phyloP scores from a whole-genome alignment of 2,329 filamentous ascomycete genomes.

The Mariannaea sp. region DNA sequence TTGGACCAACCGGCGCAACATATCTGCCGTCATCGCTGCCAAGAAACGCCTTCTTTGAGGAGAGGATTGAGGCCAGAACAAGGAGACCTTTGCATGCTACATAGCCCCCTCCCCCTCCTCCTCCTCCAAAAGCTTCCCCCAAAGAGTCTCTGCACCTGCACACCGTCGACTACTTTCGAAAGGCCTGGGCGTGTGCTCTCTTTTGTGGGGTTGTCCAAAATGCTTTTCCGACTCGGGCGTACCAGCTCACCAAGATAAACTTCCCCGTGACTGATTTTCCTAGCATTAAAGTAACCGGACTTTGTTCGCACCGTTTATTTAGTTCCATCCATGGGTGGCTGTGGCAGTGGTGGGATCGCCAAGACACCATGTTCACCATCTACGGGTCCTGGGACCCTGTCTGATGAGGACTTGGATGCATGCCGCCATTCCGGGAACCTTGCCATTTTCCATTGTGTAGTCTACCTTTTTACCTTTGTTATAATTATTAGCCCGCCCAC shows the following conservation, averaged over 20 bases:
- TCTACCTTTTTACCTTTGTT: constrained; percentile 13
- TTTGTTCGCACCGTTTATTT: constrained; percentile 30
- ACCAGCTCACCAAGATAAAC: constrained; percentile 25
- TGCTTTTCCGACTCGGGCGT: constrained; percentile 25
- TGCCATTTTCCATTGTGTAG: constrained; percentile 17
- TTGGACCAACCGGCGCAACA: constrained; percentile 23
- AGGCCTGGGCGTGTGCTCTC: constrained; percentile 20
- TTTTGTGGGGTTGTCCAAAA: constrained; percentile 27
- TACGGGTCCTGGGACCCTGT: constrained; percentile 30
- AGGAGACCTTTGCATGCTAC: constrained; percentile 23
- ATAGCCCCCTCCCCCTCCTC: no score
- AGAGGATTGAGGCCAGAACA: constrained; percentile 20
- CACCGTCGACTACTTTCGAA: constrained; percentile 16
- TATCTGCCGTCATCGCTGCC: constrained; percentile 18
- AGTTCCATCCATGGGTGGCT: constrained; percentile 35
- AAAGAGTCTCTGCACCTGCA: constrained; percentile 21
- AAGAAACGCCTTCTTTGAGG: constrained; percentile 22
- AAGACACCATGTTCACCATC: constrained; percentile 29
- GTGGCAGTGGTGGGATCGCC: constrained; percentile 28
- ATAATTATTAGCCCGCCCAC: constrained; percentile 30
- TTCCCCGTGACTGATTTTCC: constrained; percentile 19
- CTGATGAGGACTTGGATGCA: constrained; percentile 21
- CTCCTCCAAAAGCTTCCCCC: constrained; percentile 8
- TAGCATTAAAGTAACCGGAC: constrained; percentile 31
- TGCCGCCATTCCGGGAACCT: constrained; percentile 11